Conservation (phyloP, 1,139 yeast genomes). For the Suhomyces yuchorum region DNA sequence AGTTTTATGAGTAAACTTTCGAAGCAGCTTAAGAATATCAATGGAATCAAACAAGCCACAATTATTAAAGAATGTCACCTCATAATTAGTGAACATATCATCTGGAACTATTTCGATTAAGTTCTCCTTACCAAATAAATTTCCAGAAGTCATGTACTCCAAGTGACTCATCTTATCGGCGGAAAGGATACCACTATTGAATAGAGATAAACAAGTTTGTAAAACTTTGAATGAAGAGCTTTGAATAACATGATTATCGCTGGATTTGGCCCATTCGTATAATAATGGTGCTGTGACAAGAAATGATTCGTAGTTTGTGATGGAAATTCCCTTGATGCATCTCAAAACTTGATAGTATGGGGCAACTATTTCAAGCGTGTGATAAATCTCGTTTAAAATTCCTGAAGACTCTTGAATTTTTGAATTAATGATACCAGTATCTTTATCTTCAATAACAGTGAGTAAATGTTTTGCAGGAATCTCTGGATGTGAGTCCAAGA, state of each 20-base stretch:
- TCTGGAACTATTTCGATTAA: conserved; percentile 3
- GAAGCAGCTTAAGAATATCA: conserved; percentile 8
- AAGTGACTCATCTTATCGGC: conserved; percentile 4
- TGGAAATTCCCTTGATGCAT: conserved; percentile 10
- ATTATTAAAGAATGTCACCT: conserved; percentile 11
- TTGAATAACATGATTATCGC: conserved; percentile 2
- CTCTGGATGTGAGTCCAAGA: conserved; percentile 23
- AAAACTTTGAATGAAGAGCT: conserved; percentile 12
- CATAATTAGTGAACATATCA: conserved; percentile 11
- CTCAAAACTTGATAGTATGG: conserved; percentile 15
- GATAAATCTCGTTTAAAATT: conserved; percentile 2
- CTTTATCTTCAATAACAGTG: conserved; percentile 12
- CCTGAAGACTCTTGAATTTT: conserved; percentile 17
- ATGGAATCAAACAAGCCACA: conserved; percentile 12
- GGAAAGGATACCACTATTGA: conserved; percentile 13
- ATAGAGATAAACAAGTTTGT: conserved; percentile 11
- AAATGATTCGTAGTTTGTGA: conserved; percentile 12
- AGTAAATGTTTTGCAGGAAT: conserved; percentile 8
- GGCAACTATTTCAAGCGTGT: conserved; percentile 5
- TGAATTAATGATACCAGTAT: conserved; percentile 10
- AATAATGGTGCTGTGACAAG: conserved; percentile 12
- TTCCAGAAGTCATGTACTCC: conserved; percentile 7
- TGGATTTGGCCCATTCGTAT: conserved; percentile 8
- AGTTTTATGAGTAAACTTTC: conserved; percentile 2
- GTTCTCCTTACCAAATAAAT: conserved; percentile 6